Evolutionary conservation across 495 filamentous ascomycete species (phyloP).

Genomic region (Aspergillus conjunctus): DNA sequence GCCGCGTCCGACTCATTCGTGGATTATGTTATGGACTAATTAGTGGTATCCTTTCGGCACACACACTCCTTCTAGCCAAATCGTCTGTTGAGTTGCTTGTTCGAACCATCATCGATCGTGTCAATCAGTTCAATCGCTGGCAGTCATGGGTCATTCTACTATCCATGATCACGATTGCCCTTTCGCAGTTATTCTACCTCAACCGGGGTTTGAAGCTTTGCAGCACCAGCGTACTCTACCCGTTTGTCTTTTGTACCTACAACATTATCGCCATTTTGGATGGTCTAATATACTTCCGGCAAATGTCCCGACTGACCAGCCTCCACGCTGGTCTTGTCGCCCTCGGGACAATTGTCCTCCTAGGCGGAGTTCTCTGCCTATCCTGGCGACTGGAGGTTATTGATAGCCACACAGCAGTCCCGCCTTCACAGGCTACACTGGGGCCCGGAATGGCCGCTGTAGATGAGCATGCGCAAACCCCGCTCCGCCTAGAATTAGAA

Average conservation of each 20-base stretch:
- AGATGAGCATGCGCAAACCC: constrained; percentile 38
- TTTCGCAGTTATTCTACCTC: constrained; percentile 92
- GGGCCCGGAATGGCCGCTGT: constrained; percentile 48
- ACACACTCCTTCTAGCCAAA: constrained; percentile 91
- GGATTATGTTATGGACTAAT: constrained; percentile 88
- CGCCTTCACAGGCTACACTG: constrained; percentile 44
- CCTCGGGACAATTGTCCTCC: constrained; percentile 81
- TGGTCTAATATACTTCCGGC: constrained; percentile 94
- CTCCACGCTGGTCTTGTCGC: constrained; percentile 83
- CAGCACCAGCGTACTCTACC: constrained; percentile 95
- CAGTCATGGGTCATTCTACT: constrained; percentile 94
- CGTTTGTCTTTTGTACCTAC: constrained; percentile 98
- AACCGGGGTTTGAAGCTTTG: constrained; percentile 91
- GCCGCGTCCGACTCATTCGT: constrained; percentile 73
- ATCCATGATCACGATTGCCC: constrained; percentile 76
- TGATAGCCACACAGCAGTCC: constrained; percentile 54
- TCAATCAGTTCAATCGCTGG: constrained; percentile 96
- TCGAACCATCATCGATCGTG: constrained; percentile 79
- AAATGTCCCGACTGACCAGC: constrained; percentile 73
- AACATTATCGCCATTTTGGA: constrained; percentile 99
- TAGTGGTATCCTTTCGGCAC: constrained; percentile 92
- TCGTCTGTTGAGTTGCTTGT: constrained; percentile 97
- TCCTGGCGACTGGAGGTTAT: constrained; percentile 89
- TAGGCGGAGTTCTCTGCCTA: constrained; percentile 85
- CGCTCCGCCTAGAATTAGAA: constrained; percentile 27